Percentiles rank a stretch among this genome's conserved stretches.
These are phyloP conservation scores for Camellia japonica DNA, from an alignment of 148 eudicot genomes.

Conservation along the genomic window DNA sequence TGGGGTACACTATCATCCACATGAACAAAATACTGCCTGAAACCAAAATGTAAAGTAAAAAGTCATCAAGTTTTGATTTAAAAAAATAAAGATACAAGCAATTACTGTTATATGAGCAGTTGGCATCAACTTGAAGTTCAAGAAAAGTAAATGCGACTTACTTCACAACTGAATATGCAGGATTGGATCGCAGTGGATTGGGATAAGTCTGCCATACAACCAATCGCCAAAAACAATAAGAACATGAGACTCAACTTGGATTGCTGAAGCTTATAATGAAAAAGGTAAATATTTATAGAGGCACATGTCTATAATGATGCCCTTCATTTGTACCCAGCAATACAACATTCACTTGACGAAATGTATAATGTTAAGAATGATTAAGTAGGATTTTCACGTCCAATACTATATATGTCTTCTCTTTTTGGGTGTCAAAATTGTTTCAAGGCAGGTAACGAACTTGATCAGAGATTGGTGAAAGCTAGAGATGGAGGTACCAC, in stretches of 20 bases:
- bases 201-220: constrained; percentile 62
- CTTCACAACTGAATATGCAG: constrained; percentile 92
- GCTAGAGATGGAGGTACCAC: not conserved
- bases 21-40: constrained; percentile 91
- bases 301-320: not conserved
- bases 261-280: not conserved
- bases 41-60: constrained; percentile 21
- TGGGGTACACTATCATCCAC: constrained; percentile 74
- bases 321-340: not conserved
- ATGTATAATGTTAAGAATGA: not conserved
- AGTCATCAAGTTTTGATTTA: not conserved
- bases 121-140: not conserved
- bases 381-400: constrained; percentile 7
- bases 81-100: constrained; percentile 7
- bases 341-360: not conserved
- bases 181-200: constrained; percentile 79
- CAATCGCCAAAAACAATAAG: constrained; percentile 1
- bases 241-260: constrained; percentile 12
- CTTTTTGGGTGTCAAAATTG: not conserved
- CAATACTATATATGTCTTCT: not conserved
- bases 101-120: not conserved
- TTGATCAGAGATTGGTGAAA: not conserved
- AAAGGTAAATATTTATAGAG: not conserved
- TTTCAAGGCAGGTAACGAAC: not conserved
- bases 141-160: constrained; percentile 34